These are phyloP conservation scores for Xerocomus spinulosus DNA, from an alignment of 768 basidiomycete genomes.

Conservation along the genomic window DNA sequence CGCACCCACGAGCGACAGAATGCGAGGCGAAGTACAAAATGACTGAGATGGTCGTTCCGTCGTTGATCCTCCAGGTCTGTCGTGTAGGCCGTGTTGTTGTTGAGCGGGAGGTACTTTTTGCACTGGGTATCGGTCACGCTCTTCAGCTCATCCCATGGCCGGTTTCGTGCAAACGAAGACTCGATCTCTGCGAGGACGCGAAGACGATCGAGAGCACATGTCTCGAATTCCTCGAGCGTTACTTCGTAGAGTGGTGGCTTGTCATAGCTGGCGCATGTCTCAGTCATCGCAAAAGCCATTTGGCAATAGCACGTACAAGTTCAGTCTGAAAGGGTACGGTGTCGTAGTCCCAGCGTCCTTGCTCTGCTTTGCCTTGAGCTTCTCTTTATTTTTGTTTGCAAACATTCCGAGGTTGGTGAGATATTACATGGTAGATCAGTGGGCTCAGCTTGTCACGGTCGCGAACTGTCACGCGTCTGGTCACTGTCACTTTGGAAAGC, in stretches of 20 bases:
- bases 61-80: slow-evolving; percentile 58
- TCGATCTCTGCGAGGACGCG: slow-evolving; percentile 89
- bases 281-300: slow-evolving; percentile 1
- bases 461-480: slow-evolving; percentile 25
- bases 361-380: not conserved
- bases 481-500: slow-evolving; percentile 5
- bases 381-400: slow-evolving; percentile 11
- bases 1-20: slow-evolving; percentile 90
- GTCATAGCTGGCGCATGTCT: slow-evolving; percentile 64
- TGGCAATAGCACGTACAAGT: slow-evolving; percentile 57
- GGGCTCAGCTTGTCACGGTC: slow-evolving; percentile 13
- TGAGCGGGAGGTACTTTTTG: slow-evolving; percentile 72
- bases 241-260: slow-evolving; percentile 81
- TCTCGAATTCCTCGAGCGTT: slow-evolving; percentile 94
- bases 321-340: slow-evolving; percentile 63
- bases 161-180: slow-evolving; percentile 78
- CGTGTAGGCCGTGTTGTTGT: slow-evolving; percentile 47
- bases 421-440: too few species aligned
- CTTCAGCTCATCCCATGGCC: slow-evolving; percentile 74
- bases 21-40: slow-evolving; percentile 90
- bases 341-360: not conserved
- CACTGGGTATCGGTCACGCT: slow-evolving; percentile 57
- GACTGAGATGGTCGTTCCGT: slow-evolving; percentile 80
- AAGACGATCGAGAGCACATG: slow-evolving; percentile 80
- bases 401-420: slow-evolving; percentile 15